These are phyloP conservation scores for Leptographium wingfieldii DNA, from an alignment of 2,329 filamentous ascomycete genomes.

Conservation along the genomic window DNA sequence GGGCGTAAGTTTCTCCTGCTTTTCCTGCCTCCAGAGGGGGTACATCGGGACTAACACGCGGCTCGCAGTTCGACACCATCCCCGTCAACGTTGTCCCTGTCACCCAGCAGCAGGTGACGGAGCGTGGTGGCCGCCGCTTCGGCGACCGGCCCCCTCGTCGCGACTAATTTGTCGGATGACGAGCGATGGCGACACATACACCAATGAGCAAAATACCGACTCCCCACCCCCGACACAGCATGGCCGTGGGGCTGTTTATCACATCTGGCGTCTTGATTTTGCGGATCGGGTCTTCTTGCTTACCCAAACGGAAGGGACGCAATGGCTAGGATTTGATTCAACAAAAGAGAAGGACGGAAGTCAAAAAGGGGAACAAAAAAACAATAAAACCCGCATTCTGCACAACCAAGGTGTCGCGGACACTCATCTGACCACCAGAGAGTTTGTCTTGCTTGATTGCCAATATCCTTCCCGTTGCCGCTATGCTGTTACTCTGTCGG, in stretches of 20 bases:
- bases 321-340: background rate
- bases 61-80: constrained; percentile 78
- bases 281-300: constrained; percentile 3
- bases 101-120: constrained; percentile 72
- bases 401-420: constrained; percentile 79
- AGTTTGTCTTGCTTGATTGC: constrained; percentile 69
- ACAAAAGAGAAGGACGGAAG: background rate
- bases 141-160: constrained; percentile 31
- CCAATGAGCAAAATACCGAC: background rate
- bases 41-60: background rate
- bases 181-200: background rate
- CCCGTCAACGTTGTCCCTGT: constrained; percentile 92
- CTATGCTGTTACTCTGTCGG: constrained; percentile 17
- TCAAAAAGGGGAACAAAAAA: constrained; percentile 1
- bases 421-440: constrained; percentile 44
- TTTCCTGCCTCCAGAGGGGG: constrained; percentile 3
- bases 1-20: constrained; percentile 64
- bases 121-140: constrained; percentile 49
- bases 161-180: constrained; percentile 24
- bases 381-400: constrained; percentile 22
- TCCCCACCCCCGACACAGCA: background rate
- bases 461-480: constrained; percentile 34
- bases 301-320: background rate
- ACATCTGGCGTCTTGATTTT: constrained; percentile 1
- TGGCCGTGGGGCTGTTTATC: background rate